Evolutionary conservation across 768 basidiomycete genomes (phyloP), one percentile per base, ranked within the genome.

Genomic region (Lactifluus piperatus): DNA sequence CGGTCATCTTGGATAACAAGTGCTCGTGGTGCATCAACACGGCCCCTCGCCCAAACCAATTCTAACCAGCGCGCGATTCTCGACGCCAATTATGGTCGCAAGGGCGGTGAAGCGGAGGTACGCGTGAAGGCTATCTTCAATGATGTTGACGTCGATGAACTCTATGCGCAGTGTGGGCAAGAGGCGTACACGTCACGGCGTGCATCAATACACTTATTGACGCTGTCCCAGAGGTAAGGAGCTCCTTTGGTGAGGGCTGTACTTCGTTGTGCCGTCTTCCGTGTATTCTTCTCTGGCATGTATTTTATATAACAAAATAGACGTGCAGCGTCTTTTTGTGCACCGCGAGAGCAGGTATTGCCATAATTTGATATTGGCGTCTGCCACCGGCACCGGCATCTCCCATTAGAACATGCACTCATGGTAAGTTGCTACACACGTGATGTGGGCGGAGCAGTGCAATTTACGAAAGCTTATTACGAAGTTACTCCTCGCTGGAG

Each of bases 1-100:
- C 95, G 16, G 97, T 98, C 71, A 99, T 99, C 68, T 72, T 97
- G 58, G 95, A 99, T 74, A 97, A 97, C 83, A 99, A 99, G 76
- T 98, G 95, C 73, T 88, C 88, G 18, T 99, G 95, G 97, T 86
- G 86, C 66, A 79, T 98, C 71, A 97, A 97, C 74, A 84, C 83
- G 22, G 97, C 93, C 29, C n/a, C 77, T 98, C 58, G 71, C 73
- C 18, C 70, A 76, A 43, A 83, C 79, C 2, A 76, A 73, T 4
- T 74, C 81, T 0, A 78, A 68, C n/a, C 85, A 87, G 70, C 79
- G 81, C 36, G 70, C 70, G 27, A 69, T 83, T 26, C 75, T 86
- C n/a, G 83, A 86, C 66, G 79, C 75, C 22, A 83, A 84, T 70
- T 88, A 89, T 67, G 85, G 85, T 7, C 73, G 73, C 47, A 86